Percentiles rank a stretch among this genome's conserved stretches.
These are phyloP conservation scores for Fusarium sp. DNA, from an alignment of 2,329 filamentous ascomycete species.

Conservation along the genomic window DNA sequence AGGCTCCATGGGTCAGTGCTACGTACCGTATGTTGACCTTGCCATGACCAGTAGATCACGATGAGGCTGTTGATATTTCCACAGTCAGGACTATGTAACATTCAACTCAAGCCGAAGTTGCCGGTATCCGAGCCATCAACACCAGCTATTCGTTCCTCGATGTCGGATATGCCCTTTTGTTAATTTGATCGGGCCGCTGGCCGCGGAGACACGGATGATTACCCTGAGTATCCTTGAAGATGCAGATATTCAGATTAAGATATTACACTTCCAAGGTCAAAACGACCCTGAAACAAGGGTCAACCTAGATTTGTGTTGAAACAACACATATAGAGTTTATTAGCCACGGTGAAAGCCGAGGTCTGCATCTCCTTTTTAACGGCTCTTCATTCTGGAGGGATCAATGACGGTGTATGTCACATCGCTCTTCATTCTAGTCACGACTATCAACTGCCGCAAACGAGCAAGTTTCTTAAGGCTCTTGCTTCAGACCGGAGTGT, in stretches of 20 bases:
- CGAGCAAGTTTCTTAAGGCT: neutral
- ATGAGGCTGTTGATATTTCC: neutral
- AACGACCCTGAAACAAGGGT: slow-evolving; percentile 24
- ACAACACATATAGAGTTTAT: slow-evolving; percentile 8
- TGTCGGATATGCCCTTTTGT: neutral
- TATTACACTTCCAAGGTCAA: slow-evolving; percentile 7
- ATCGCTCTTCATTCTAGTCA: slow-evolving; percentile 7
- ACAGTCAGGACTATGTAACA: neutral
- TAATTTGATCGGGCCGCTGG: slow-evolving; percentile 1
- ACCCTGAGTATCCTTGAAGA: neutral
- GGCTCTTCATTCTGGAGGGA: neutral
- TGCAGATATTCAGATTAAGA: slow-evolving; percentile 8
- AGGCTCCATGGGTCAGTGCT: too few relatives aligned
- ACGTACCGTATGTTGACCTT: neutral
- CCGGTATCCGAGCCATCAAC: neutral
- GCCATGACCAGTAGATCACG: neutral
- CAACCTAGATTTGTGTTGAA: neutral
- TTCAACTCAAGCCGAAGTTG: neutral
- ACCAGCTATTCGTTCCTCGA: neutral
- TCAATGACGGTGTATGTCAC: neutral
- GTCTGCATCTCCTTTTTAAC: neutral
- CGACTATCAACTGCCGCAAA: slow-evolving; percentile 24
- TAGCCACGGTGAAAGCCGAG: neutral
- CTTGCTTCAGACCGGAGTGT: neutral
- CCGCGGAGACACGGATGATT: slow-evolving; percentile 1